Base-by-base conservation (phyloP, 495 filamentous ascomycete genomes). In the Penicillium malachiteum region DNA sequence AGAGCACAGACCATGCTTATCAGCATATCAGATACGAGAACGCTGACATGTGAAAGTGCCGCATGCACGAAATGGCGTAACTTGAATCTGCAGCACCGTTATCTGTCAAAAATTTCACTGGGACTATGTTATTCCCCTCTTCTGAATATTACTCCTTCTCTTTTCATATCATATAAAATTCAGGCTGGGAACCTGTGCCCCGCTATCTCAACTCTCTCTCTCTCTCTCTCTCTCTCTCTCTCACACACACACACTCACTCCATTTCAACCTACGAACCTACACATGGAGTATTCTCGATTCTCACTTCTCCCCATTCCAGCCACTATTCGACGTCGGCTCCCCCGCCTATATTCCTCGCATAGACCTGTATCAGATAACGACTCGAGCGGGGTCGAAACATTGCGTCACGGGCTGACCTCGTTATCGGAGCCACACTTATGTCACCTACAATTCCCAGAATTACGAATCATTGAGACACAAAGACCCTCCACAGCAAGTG, bases 241-340 rank as follows among this genome's bases (percentile, higher is more conserved):
- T n/a, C n/a, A n/a, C n/a, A n/a, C n/a, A n/a, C n/a, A n/a, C n/a
- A n/a, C n/a, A n/a, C n/a, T 13, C 11, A 41, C 11, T n/a, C 3
- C 12, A 41, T 7, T n/a, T 13, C 6, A 16, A 16, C 39, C 10
- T 2, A 41, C 39, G 21, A 26, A 41, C 39, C 39, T 16, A 3
- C 14, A 41, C 18, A 65, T 71, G 64, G 62, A 63, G 38, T 60
- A 65, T 38, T 53, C 62, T 13, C 43, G 69, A 73, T 74, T 72
- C 12, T 46, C 69, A 14, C 43, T 65, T 11, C 59, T 66, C 9
- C 56, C 69, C 30, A 67, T 76, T 30, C 67, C 70, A 14, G 66
- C 70, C 26, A 64, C 71, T 0, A 67, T 76, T 49, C 62, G 66
- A 50, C 68, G 66, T 33, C 70, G 59, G 11, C 52, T 75, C 26